Evolutionary conservation across 2,329 filamentous ascomycete genomes (phyloP), one percentile per base, ranked within the genome.

Genomic region (Nothomitra cinnamomea): DNA sequence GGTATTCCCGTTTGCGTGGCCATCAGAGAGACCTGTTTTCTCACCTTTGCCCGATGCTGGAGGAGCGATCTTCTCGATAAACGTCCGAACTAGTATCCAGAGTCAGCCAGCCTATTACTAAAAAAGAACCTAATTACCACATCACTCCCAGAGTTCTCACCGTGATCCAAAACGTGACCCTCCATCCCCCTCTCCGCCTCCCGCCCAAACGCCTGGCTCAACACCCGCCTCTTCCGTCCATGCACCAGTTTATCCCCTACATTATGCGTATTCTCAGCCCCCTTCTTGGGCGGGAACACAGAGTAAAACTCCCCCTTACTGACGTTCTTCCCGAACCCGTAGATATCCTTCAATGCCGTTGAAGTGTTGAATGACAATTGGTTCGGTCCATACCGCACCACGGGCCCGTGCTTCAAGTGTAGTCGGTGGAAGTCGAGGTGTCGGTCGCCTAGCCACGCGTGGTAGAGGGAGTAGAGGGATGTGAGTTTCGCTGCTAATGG

Each of bases 341-440:
- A 57, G 57, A 84, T 82, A 17, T 79, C 75, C 63, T 79, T 78
- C 55, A 86, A 70, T 0, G 83, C 82, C 6, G 75, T 74, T 56
- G 76, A 76, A 53, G 79, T 82, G 72, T 92, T 90, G 69, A 94
- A 78, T 1, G 82, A 86, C 42, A 94, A 69, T 56, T 78, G 79
- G 65, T 87, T 87, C 45, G 87, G 87, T 0, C 83, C 84, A 58
- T 83, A 85, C 25, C 87, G 83, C n/a, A 90, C 83, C 51, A 80
- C 65, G n/a, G 72, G 69, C 60, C 79, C 85, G 61, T 94, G 88
- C 62, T 75, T 74, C 59, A 81, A 70, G 64, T 94, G 87, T 59
- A 82, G 72, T 28, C 75, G 72, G 70, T 80, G 80, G 61, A 87
- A 81, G 61, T 84, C 79, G 17, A 89, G 73, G 62, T 89, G 85